Conservation (phyloP, 1,284 basidiomycete species). For the Wolfiporia cocos region DNA sequence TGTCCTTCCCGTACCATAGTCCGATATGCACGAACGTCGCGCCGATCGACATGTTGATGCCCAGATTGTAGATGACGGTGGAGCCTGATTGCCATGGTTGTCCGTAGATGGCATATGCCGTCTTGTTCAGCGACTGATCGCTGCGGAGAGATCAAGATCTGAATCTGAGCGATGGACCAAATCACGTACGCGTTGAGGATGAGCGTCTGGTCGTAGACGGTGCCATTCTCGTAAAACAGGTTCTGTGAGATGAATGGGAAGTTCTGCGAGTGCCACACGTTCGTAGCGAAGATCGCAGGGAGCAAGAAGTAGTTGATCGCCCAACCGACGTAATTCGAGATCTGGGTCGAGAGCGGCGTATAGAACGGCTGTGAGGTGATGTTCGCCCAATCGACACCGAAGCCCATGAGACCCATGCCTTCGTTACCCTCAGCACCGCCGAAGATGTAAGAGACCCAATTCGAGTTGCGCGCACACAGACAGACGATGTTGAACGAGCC, state of each 20-base stretch:
- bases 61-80: slow-evolving; percentile 16
- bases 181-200: slow-evolving; percentile 4
- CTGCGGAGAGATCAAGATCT: not conserved
- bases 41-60: slow-evolving; percentile 16
- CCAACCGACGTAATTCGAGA: slow-evolving; percentile 8
- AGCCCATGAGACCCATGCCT: slow-evolving; percentile 39
- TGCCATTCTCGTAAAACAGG: slow-evolving; percentile 25
- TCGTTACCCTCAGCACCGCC: slow-evolving; percentile 39
- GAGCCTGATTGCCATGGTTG: slow-evolving; percentile 8
- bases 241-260: slow-evolving; percentile 10
- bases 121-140: slow-evolving; percentile 6
- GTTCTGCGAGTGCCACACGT: slow-evolving; percentile 8
- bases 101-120: slow-evolving; percentile 6
- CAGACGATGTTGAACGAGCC: slow-evolving; percentile 11
- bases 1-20: slow-evolving; percentile 45
- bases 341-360: slow-evolving; percentile 6
- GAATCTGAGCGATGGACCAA: too few relatives aligned
- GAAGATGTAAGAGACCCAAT: slow-evolving; percentile 36
- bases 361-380: slow-evolving; percentile 6
- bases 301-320: slow-evolving; percentile 8
- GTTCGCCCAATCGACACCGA: slow-evolving; percentile 45
- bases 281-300: slow-evolving; percentile 6
- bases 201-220: slow-evolving; percentile 29
- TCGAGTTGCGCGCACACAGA: slow-evolving; percentile 5
- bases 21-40: slow-evolving; percentile 32